Evolutionary conservation across 345 rosid species (phyloP).

Genomic region (Draba incana): DNA sequence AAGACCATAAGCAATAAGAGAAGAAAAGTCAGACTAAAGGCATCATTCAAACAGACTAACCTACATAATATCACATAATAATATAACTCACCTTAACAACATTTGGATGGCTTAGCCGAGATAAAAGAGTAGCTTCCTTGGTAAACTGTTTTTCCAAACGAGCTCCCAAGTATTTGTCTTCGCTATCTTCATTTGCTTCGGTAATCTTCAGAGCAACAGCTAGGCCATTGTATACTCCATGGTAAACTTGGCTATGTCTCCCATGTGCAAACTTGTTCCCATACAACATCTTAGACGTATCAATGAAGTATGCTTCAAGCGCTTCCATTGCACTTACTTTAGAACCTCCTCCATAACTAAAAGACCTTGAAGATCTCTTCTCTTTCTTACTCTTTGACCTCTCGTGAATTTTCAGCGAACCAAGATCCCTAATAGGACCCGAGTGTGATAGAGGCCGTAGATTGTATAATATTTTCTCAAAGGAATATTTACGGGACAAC

Average conservation of each 20-base stretch:
- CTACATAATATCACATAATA: neutral
- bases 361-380: slow-evolving; percentile 64
- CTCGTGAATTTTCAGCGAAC: slow-evolving; percentile 53
- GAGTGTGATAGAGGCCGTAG: slow-evolving; percentile 39
- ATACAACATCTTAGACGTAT: slow-evolving; percentile 60
- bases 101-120: slow-evolving; percentile 67
- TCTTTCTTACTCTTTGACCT: slow-evolving; percentile 56
- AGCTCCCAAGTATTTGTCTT: slow-evolving; percentile 53
- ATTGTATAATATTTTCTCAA: slow-evolving; percentile 34
- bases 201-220: slow-evolving; percentile 80
- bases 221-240: slow-evolving; percentile 69
- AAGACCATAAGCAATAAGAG: slow-evolving; percentile 4
- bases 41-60: slow-evolving; percentile 1
- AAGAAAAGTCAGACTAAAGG: neutral
- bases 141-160: slow-evolving; percentile 71
- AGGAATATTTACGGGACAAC: slow-evolving; percentile 40
- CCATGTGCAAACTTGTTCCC: slow-evolving; percentile 80
- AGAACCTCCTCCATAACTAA: slow-evolving; percentile 64
- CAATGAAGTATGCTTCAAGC: slow-evolving; percentile 59
- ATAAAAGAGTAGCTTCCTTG: slow-evolving; percentile 69
- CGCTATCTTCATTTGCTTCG: slow-evolving; percentile 59
- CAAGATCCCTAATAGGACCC: slow-evolving; percentile 56
- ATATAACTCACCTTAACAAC: slow-evolving; percentile 62
- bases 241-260: slow-evolving; percentile 69
- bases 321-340: slow-evolving; percentile 60